phyloP scores from a whole-genome alignment of 192 early-diverging fungal species.

The Linnemannia zychae region DNA sequence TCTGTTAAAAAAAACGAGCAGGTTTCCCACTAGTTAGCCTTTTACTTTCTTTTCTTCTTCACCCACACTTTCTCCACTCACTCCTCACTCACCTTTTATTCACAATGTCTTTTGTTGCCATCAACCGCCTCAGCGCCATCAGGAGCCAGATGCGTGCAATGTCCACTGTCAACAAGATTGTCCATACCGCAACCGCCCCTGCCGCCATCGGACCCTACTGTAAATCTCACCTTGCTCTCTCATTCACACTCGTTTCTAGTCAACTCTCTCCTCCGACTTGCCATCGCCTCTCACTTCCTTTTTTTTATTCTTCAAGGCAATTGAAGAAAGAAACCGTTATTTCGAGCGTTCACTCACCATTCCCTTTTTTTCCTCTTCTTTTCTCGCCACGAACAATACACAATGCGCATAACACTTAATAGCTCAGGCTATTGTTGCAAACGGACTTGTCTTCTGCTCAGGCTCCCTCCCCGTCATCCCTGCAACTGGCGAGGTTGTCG shows the following conservation, averaged over 20 bases:
- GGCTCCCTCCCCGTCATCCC: slow-evolving; percentile 84
- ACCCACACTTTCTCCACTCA: slow-evolving; percentile 3
- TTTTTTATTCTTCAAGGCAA: neutral
- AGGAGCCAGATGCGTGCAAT: slow-evolving; percentile 35
- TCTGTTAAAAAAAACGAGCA: too few species aligned
- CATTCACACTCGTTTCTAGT: neutral
- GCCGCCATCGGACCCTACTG: slow-evolving; percentile 85
- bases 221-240: slow-evolving; percentile 32
- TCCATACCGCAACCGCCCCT: slow-evolving; percentile 74
- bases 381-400: neutral
- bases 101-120: slow-evolving; percentile 33
- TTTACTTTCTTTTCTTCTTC: neutral
- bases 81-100: slow-evolving; percentile 5
- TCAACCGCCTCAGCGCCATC: slow-evolving; percentile 59
- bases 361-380: slow-evolving; percentile 17
- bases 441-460: slow-evolving; percentile 87
- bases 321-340: too few species aligned
- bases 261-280: neutral
- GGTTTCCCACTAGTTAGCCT: too few species aligned
- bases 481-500: slow-evolving; percentile 79
- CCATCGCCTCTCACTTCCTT: neutral
- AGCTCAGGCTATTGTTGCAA: slow-evolving; percentile 84
- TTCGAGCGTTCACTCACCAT: neutral
- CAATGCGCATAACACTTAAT: neutral
- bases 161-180: slow-evolving; percentile 52